Conservation (phyloP, 2,329 filamentous ascomycete species). For the Colletotrichum noveboracense region DNA sequence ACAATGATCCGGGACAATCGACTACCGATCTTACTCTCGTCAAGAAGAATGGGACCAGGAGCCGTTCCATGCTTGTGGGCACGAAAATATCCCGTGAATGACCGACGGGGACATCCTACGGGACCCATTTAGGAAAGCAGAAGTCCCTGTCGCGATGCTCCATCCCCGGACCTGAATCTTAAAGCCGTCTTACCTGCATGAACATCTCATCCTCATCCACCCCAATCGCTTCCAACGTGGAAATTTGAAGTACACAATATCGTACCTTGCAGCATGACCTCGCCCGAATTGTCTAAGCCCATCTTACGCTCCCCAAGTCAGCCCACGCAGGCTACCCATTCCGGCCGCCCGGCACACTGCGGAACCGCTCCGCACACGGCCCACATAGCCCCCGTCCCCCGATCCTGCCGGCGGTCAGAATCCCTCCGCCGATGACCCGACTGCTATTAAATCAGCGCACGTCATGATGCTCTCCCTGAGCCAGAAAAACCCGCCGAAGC, state of each 20-base stretch:
- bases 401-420: not conserved
- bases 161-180: not conserved
- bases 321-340: not conserved
- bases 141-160: not conserved
- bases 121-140: not conserved
- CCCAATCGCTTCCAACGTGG: no score
- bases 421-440: not conserved
- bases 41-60: not conserved
- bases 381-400: not conserved
- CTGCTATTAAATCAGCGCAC: not conserved
- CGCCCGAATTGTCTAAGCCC: not conserved
- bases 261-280: not conserved
- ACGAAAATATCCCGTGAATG: not conserved
- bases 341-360: not conserved
- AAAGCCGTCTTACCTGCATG: not conserved
- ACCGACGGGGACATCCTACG: not conserved
- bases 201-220: no score
- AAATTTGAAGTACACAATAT: not conserved
- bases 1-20: rapidly evolving
- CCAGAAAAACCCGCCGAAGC: not conserved
- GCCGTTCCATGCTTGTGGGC: not conserved
- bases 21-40: not conserved
- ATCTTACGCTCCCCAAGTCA: not conserved
- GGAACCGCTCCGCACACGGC: not conserved
- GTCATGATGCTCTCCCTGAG: not conserved